Evolutionary conservation across 2,329 filamentous ascomycete genomes (phyloP).

Genomic region (Fusarium nematophilum): DNA sequence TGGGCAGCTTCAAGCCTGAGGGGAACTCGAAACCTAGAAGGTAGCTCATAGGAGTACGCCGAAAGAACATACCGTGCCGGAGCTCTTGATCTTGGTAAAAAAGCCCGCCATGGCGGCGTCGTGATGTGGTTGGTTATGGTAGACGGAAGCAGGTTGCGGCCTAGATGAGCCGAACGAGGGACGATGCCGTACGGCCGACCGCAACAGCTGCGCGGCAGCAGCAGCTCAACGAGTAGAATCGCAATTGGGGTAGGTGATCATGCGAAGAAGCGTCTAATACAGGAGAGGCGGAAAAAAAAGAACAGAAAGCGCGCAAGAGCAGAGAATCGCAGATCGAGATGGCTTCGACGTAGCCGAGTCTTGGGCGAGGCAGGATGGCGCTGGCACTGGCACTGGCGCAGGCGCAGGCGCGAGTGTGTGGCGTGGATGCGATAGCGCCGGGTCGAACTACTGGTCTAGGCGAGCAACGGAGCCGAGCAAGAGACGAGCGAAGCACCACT

Average conservation of each 20-base stretch:
- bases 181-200: constrained; percentile 43
- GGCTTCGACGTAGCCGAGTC: constrained; percentile 30
- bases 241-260: constrained; percentile 39
- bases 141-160: constrained; percentile 24
- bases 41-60: neutral
- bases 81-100: constrained; percentile 69
- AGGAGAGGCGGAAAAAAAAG: constrained; percentile 6
- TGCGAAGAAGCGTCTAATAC: constrained; percentile 37
- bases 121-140: constrained; percentile 33
- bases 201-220: constrained; percentile 51
- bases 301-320: constrained; percentile 3
- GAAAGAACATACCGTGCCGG: constrained; percentile 61
- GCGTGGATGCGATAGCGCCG: constrained; percentile 42
- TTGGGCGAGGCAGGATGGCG: constrained; percentile 26
- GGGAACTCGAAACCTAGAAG: constrained; percentile 7
- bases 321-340: constrained; percentile 19
- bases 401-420: constrained; percentile 27
- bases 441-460: constrained; percentile 34
- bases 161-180: constrained; percentile 38
- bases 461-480: constrained; percentile 18
- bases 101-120: constrained; percentile 64
- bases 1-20: constrained; percentile 36
- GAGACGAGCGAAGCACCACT: constrained; percentile 7
- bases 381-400: constrained; percentile 1
- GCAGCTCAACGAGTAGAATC: constrained; percentile 46